A percentile compares a stretch with the other conserved stretches of the same genome.
Evolutionary conservation across 768 basidiomycete species (phyloP).

Genomic region (Suillus tomentosus): DNA sequence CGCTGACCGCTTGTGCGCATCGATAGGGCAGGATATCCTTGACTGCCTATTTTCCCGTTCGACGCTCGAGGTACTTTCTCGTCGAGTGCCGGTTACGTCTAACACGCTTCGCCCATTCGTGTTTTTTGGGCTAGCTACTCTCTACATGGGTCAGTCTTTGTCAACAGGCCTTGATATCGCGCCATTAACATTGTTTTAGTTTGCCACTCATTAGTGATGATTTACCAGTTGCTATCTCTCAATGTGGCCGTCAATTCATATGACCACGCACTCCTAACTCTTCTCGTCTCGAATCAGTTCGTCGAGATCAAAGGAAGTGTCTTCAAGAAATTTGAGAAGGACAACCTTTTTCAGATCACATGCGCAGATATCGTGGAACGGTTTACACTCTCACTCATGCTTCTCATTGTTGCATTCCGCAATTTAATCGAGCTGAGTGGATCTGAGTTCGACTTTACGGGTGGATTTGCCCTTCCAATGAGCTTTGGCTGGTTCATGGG

Average conservation of each 20-base stretch:
- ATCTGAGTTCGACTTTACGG: slow-evolving; percentile 76
- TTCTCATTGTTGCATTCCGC: slow-evolving; percentile 86
- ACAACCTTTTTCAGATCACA: slow-evolving; percentile 97
- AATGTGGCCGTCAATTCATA: slow-evolving; percentile 99
- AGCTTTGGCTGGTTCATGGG: slow-evolving; percentile 85
- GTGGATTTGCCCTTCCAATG: slow-evolving; percentile 74
- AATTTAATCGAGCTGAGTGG: slow-evolving; percentile 95
- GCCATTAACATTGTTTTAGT: slow-evolving; percentile 45
- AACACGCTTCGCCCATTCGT: slow-evolving; percentile 77
- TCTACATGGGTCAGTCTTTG: slow-evolving; percentile 72
- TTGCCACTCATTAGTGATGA: slow-evolving; percentile 89
- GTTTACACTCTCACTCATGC: slow-evolving; percentile 90
- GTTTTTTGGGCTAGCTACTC: slow-evolving; percentile 79
- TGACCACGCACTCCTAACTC: slow-evolving; percentile 90
- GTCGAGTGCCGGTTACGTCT: slow-evolving; percentile 57
- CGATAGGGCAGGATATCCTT: slow-evolving; percentile 96
- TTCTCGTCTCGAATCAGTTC: slow-evolving; percentile 96
- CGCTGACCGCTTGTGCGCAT: slow-evolving; percentile 90
- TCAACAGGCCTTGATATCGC: background rate
- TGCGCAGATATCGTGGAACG: slow-evolving; percentile 99
- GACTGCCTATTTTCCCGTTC: slow-evolving; percentile 96
- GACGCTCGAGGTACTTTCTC: slow-evolving; percentile 75
- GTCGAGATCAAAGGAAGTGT: slow-evolving; percentile 99
- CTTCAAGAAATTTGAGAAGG: slow-evolving; percentile 99
- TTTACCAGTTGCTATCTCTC: slow-evolving; percentile 91